phyloP scores from a whole-genome alignment of 441 rosid species.

The Monsonia emarginata region DNA sequence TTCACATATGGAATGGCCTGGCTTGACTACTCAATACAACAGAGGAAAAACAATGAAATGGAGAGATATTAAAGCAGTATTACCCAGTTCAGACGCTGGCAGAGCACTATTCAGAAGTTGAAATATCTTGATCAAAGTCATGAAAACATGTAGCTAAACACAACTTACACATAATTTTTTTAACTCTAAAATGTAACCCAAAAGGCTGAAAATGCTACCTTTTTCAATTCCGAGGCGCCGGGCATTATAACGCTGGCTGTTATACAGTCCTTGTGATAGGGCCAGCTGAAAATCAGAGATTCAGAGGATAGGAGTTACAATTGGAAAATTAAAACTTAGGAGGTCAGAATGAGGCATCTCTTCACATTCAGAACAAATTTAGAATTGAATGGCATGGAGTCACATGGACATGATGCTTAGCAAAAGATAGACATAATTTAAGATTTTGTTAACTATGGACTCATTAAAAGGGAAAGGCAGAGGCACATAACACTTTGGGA shows the following conservation, averaged over 20 bases:
- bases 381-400: constrained; percentile 2
- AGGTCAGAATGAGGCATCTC: constrained; percentile 9
- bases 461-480: not conserved
- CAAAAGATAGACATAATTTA: not conserved
- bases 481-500: not conserved
- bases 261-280: constrained; percentile 22
- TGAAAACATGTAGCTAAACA: not conserved
- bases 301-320: constrained; percentile 11
- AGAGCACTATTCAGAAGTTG: not conserved
- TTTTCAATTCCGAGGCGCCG: constrained; percentile 30
- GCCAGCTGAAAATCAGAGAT: constrained; percentile 32
- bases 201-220: constrained; percentile 31
- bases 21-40: constrained; percentile 27
- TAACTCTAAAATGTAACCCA: not conserved
- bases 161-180: not conserved
- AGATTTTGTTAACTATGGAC: not conserved
- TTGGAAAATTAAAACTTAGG: constrained; percentile 6
- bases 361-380: constrained; percentile 11
- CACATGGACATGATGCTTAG: not conserved
- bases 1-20: constrained; percentile 21
- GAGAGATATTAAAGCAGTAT: constrained; percentile 9
- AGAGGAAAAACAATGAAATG: constrained; percentile 20
- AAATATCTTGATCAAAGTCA: not conserved
- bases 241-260: constrained; percentile 27
- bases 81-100: not conserved